Evolutionary conservation across 2,329 filamentous ascomycete species (phyloP).

Genomic region (Massarina eburnea): DNA sequence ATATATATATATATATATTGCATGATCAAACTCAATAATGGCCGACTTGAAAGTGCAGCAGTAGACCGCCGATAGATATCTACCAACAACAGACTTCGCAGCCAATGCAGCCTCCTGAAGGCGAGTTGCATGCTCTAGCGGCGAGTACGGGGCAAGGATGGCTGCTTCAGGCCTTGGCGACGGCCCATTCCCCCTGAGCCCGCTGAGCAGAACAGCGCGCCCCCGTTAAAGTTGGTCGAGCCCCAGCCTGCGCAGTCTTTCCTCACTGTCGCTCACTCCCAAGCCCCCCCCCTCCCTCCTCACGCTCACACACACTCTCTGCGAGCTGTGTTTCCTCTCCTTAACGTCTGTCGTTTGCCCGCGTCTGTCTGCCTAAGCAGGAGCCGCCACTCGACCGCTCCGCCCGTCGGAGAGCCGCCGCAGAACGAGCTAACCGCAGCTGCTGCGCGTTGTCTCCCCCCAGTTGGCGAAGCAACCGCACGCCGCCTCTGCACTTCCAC

Average conservation of each 20-base stretch:
- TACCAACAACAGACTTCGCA: too few relatives aligned
- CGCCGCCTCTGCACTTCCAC: constrained; percentile 12
- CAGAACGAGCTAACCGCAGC: constrained; percentile 15
- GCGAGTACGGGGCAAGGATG: background rate
- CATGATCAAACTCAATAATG: too few relatives aligned
- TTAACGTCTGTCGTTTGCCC: constrained; percentile 35
- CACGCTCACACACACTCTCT: constrained; percentile 18
- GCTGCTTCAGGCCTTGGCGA: background rate
- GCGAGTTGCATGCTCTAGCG: background rate
- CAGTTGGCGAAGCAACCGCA: constrained; percentile 26
- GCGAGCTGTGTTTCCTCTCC: constrained; percentile 17
- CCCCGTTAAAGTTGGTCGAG: constrained; percentile 26
- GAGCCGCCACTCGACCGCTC: constrained; percentile 12
- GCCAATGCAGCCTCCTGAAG: background rate
- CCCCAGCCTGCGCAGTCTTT: constrained; percentile 30
- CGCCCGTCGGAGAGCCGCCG: constrained; percentile 24
- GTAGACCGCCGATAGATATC: too few relatives aligned
- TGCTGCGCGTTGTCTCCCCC: constrained; percentile 37
- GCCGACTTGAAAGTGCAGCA: too few relatives aligned
- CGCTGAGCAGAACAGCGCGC: background rate
- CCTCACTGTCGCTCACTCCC: constrained; percentile 29
- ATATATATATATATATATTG: too few relatives aligned
- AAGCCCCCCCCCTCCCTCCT: constrained; percentile 24
- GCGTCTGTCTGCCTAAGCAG: constrained; percentile 18
- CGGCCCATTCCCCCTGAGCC: constrained; percentile 1